A percentile compares a stretch with the other conserved stretches of the same genome.
Evolutionary conservation across 768 basidiomycete genomes (phyloP).

Genomic region (Mycena maculata): DNA sequence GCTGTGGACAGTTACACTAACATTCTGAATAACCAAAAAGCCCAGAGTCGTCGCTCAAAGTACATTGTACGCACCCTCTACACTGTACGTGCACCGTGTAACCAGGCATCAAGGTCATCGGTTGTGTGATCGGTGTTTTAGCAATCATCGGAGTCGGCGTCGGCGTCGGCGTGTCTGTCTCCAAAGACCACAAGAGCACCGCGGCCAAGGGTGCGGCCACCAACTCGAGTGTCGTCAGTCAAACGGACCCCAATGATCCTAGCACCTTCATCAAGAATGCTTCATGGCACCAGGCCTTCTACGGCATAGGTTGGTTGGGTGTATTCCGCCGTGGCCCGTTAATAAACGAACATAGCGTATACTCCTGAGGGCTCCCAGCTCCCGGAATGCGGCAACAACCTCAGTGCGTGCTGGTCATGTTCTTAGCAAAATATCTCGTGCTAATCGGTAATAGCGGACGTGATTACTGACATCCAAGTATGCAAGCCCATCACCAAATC

Average conservation of each 20-base stretch:
- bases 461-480: slow-evolving; percentile 81
- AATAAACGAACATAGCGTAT: too few species aligned
- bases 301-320: slow-evolving; percentile 52
- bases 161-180: slow-evolving; percentile 72
- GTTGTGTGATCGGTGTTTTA: slow-evolving; percentile 43
- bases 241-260: slow-evolving; percentile 70
- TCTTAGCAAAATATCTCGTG: neutral
- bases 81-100: neutral
- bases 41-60: slow-evolving; percentile 57
- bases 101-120: slow-evolving; percentile 59
- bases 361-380: slow-evolving; percentile 80
- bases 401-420: slow-evolving; percentile 44
- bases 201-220: slow-evolving; percentile 23
- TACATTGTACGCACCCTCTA: slow-evolving; percentile 60
- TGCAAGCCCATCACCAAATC: slow-evolving; percentile 20
- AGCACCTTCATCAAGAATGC: slow-evolving; percentile 81
- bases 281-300: slow-evolving; percentile 80
- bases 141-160: slow-evolving; percentile 20
- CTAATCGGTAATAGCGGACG: slow-evolving; percentile 51
- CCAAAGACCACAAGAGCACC: slow-evolving; percentile 60
- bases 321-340: neutral
- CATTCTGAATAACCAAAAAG: slow-evolving; percentile 2
- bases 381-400: slow-evolving; percentile 72
- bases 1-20: slow-evolving; percentile 14
- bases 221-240: slow-evolving; percentile 40